Base-by-base conservation (phyloP, 2,329 filamentous ascomycete species). In the Clarireedia homoeocarpa region DNA sequence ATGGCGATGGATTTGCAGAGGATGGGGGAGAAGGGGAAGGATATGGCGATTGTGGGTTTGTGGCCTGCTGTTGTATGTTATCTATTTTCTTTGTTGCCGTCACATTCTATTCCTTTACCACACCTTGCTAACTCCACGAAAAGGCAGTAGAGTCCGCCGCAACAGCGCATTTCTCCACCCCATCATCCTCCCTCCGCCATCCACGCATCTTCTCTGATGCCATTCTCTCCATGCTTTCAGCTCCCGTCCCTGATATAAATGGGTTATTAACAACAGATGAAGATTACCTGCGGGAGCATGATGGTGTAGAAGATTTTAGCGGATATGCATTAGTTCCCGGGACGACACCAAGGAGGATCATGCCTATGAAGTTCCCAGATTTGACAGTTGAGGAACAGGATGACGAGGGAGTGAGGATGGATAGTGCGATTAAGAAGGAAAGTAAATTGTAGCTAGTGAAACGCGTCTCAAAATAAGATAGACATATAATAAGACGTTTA, bases 1-100 rank as follows among this genome's bases (percentile, higher is more conserved):
- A 73, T 95, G 14, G 88, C 86, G 0, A 89, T 94, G 85, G 90
- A 95, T 64, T 89, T 88, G 67, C 73, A 81, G 61, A 74, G 89
- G 15, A 64, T 67, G 40, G 83, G 80, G 0, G 77, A 80, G 62
- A 62, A 66, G 34, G 83, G 79, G 0, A 77, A 80, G 62, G 74
- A 81, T 5, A 90, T 92, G 87, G 85, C 87, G 10, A 84, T 94
- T 55, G 89, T 85, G 0, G 88, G 86, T 62, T 79, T 95, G 5
- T 95, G 90, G 90, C 89, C 89, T 10, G 89, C 89, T 4, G 80
- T 77, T 30, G 86, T 88, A 72, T 63, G 83, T 57, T 27, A 23
- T 72, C 27, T 27, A 6, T 23, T 27, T 45, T 17, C 36, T 40
- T 15, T 40, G 46, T 47, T 49, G 55, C 23, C 39, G n/a, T 45